Percentiles rank a stretch among this genome's conserved stretches.
Conservation (phyloP, 2,329 filamentous ascomycete species). For the Fonsecaea multimorphosa region DNA sequence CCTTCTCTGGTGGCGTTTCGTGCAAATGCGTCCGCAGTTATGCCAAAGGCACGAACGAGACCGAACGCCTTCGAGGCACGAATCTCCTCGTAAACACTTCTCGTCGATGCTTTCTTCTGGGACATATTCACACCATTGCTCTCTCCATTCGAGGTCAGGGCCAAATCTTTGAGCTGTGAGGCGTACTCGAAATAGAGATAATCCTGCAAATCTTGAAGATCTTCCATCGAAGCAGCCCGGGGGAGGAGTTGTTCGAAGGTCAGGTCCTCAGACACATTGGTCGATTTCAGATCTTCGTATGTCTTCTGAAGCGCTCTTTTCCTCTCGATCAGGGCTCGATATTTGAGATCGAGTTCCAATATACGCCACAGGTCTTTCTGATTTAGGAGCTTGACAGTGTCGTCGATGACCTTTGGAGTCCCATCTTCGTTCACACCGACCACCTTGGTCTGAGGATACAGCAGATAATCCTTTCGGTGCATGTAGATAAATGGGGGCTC, state of each 20-base stretch:
- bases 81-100: constrained; percentile 81
- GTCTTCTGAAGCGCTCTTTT: constrained; percentile 81
- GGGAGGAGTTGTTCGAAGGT: constrained; percentile 84
- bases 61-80: constrained; percentile 79
- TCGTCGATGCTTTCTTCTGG: constrained; percentile 80
- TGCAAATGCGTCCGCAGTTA: constrained; percentile 85
- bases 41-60: constrained; percentile 87
- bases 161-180: constrained; percentile 79
- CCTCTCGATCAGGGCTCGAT: constrained; percentile 89
- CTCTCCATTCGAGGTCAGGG: constrained; percentile 63
- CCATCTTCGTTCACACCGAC: constrained; percentile 71
- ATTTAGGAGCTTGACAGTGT: constrained; percentile 84
- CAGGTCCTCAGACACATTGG: constrained; percentile 71
- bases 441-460: constrained; percentile 78
- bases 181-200: constrained; percentile 95
- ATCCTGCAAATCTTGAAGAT: constrained; percentile 94
- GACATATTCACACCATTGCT: constrained; percentile 71
- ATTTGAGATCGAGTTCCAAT: constrained; percentile 92
- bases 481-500: constrained; percentile 98
- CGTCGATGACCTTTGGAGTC: constrained; percentile 70
- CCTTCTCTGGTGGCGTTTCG: constrained; percentile 82
- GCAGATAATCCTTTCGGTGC: constrained; percentile 96
- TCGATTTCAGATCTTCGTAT: constrained; percentile 72
- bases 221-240: constrained; percentile 84
- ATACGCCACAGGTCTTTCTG: constrained; percentile 96